phyloP scores from a whole-genome alignment of 805 yeast species.

The Kuraishia floccosa region DNA sequence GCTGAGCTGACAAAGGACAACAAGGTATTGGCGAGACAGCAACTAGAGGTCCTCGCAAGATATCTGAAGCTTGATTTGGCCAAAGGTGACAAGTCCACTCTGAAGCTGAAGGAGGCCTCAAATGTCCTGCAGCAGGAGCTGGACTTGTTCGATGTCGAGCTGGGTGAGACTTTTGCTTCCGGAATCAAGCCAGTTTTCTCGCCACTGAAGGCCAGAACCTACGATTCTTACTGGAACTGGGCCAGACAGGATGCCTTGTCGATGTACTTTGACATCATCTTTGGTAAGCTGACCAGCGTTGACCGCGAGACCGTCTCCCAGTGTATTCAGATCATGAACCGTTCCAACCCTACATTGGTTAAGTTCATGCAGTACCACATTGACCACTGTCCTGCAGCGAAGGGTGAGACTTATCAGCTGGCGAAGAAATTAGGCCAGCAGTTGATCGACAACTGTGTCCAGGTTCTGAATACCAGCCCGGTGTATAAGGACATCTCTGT shows the following conservation, averaged over 20 bases:
- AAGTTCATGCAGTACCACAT: slow-evolving; percentile 94
- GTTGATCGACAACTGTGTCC: slow-evolving; percentile 90
- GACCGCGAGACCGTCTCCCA: slow-evolving; percentile 95
- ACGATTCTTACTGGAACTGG: slow-evolving; percentile 99
- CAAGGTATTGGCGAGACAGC: slow-evolving; percentile 62
- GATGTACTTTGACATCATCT: slow-evolving; percentile 91
- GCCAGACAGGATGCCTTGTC: slow-evolving; percentile 94
- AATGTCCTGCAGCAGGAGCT: slow-evolving; percentile 77
- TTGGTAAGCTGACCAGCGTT: slow-evolving; percentile 81
- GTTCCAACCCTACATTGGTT: slow-evolving; percentile 86
- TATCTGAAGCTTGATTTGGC: slow-evolving; percentile 89
- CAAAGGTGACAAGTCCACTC: slow-evolving; percentile 77
- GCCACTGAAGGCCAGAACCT: slow-evolving; percentile 85
- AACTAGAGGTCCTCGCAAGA: slow-evolving; percentile 86
- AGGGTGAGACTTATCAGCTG: slow-evolving; percentile 87
- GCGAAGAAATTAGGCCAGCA: slow-evolving; percentile 88
- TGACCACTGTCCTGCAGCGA: slow-evolving; percentile 72
- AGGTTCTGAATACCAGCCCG: slow-evolving; percentile 69
- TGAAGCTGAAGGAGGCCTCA: slow-evolving; percentile 79
- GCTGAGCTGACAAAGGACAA: slow-evolving; percentile 70
- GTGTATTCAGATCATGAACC: slow-evolving; percentile 95
- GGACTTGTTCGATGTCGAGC: slow-evolving; percentile 82
- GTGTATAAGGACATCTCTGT: slow-evolving; percentile 91
- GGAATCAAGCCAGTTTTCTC: slow-evolving; percentile 90
- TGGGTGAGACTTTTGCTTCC: slow-evolving; percentile 87